Evolutionary conservation across 371 early-diverging fungal species (phyloP), one percentile per base, ranked within the genome.

Genomic region (Syncephalis plumigaleata): DNA sequence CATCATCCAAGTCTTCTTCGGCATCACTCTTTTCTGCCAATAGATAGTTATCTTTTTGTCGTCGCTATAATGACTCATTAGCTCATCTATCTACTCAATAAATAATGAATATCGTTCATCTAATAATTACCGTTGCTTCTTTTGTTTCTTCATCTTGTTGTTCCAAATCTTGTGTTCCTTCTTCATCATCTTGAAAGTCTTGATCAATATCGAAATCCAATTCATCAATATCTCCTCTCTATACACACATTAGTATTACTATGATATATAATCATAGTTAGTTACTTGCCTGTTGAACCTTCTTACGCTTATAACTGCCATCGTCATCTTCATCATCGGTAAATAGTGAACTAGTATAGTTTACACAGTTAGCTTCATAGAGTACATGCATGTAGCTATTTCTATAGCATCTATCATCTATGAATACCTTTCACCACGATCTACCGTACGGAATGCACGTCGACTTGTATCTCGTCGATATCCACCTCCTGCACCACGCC

Each of bases 101-200:
- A n/a, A n/a, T n/a, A n/a, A n/a, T n/a, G n/a, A n/a, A n/a, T 27
- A 18, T 25, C 22, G 37, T 31, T 39, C 40, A 39, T 36, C 54
- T 57, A 45, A 59, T 44, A 47, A 44, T 58, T 56, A 60, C 59
- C 42, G 64, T 66, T 53, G 68, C 64, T 26, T 64, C 71, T 45
- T 73, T 72, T 24, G 66, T 64, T 24, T 79, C 77, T 42, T 77
- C 77, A 49, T 70, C 77, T 51, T 75, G 75, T 2, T 66, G 58
- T 55, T 73, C 74, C 44, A 71, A 71, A 13, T 84, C 83, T 23
- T 66, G 74, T 26, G 71, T 71, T 31, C 69, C 73, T 54, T 85
- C 86, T 56, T 93, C 94, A 55, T 93, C 94, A 57, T 85, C 86
- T 21, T 70, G 72, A 60, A 82, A 81, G 27, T 68, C 77, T 44